Base-by-base conservation (phyloP, 2,329 filamentous ascomycete genomes). In the Boeremia lycopersici region DNA sequence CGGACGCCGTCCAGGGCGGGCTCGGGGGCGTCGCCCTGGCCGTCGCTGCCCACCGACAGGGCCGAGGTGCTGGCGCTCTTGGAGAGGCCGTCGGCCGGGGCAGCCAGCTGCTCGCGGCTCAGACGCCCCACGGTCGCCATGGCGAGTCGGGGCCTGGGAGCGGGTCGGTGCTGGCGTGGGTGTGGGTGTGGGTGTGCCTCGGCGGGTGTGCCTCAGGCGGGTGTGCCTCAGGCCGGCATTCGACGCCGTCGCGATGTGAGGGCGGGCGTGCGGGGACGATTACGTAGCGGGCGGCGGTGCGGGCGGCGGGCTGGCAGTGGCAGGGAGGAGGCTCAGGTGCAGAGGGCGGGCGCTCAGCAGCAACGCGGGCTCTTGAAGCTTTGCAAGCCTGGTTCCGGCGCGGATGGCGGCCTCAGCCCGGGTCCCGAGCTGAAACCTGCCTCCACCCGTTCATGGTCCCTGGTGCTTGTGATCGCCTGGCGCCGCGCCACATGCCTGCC, bases 1-100 rank as follows among this genome's bases (percentile, higher is more conserved):
- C 78, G 60, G 12, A 73, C 68, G 51, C 70, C 73, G 55, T 79
- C 78, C 53, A 75, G 59, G 55, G n/a, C n/a, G n/a, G n/a, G n/a
- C n/a, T n/a, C n/a, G n/a, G n/a, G n/a, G n/a, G 68, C 60, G 44
- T 73, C 70, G 58, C 57, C 56, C 6, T 48, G 52, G 15, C 56
- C 60, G 48, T 72, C 69, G 59, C 67, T 73, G 68, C 67, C 61
- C 38, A 73, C 46, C 1, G 72, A 73, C 26, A 66, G 63, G 0
- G 70, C 60, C 6, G 70, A 72, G 31, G 70, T 31, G 59, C 68
- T 36, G 62, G 62, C 54, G 61, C 65, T 62, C 49, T 71, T 70
- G 39, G 65, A 64, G 1, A 53, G 40, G n/a, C 53, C 25, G 15
- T 52, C 59, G 38, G 57, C 52, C 19, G 45, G 50, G 13, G 67